Conservation (phyloP, 306 rosid species). For the Cucumis melo region DNA sequence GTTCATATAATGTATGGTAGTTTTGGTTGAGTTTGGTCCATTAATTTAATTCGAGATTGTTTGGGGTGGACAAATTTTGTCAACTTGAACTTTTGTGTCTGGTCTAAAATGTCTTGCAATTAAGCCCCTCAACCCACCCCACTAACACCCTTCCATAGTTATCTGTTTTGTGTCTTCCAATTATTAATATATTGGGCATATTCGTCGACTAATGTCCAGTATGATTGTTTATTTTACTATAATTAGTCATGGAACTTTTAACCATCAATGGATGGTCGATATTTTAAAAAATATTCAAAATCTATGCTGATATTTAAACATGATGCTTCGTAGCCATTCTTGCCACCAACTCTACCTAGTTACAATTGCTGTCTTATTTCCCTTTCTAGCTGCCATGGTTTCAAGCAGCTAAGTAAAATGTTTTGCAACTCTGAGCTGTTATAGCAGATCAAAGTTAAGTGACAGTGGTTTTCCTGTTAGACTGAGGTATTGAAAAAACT, state of each 20-base stretch:
- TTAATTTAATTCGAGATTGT: neutral
- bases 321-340: neutral
- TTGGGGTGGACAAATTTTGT: neutral
- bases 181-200: neutral
- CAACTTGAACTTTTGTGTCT: neutral
- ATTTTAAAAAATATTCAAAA: neutral
- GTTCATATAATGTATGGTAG: neutral
- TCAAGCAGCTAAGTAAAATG: neutral
- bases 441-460: conserved; percentile 7
- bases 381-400: neutral
- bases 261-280: neutral
- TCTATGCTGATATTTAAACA: neutral
- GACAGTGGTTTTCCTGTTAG: conserved; percentile 31
- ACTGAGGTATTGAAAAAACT: conserved; percentile 56
- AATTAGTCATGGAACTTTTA: neutral
- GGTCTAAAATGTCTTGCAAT: neutral
- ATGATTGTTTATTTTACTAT: neutral
- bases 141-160: neutral
- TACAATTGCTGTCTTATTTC: neutral
- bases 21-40: neutral
- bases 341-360: neutral
- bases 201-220: neutral
- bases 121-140: neutral
- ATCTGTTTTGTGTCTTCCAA: neutral
- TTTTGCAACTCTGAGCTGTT: conserved; percentile 2